Base-by-base conservation (phyloP, 139 green algal genomes). In the Chlorella sp. region DNA sequence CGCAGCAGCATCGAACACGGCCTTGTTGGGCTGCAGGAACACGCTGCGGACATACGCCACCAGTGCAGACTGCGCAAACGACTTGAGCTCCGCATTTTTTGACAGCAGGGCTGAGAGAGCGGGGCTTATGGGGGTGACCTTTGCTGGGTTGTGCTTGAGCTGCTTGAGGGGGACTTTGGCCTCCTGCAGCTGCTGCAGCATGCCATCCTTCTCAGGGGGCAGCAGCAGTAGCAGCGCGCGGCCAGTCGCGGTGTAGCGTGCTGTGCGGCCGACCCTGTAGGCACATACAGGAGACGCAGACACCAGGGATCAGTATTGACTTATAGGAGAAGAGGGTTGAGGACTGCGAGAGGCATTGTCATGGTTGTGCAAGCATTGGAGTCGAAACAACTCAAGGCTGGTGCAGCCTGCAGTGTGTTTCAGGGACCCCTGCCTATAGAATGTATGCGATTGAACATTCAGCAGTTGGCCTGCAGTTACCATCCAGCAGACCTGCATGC, bases 41-140 rank as follows among this genome's bases (percentile, higher is more conserved):
- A 97, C 85, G 24, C 79, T 92, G 31, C 90, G 88, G 31, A 97
- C 68, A 84, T 99, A 99, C 2, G 90, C 88, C 4, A 91, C 78
- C 1, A 98, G 72, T 1, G 88, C 86, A 1, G 86, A 76, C 88
- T 99, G 93, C 1, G 91, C 94, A 61, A 92, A 79, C 60, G 94
- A 85, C 87, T 95, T 97, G 55, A 98, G 83, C 74, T 97, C 93
- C 24, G 75, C 49, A 50, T 90, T 88, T 77, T 96, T 96, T 32
- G 85, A 91, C 31, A 97, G 85, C 71, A 97, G 83, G 5, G 90
- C 92, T 78, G 90, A 83, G 42, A 97, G 84, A 4, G 90, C 85
- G 0, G 87, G 86, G 3, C 73, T 80, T 17, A 97, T 85, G 0
- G 82, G 66, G 74, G 91, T 86, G 29, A 88, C 72, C 74, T 94